A percentile compares a stretch with the other conserved stretches of the same genome.
These are phyloP conservation scores for Incumbomyces lentus DNA, from an alignment of 2,329 filamentous ascomycete genomes.

Conservation along the genomic window DNA sequence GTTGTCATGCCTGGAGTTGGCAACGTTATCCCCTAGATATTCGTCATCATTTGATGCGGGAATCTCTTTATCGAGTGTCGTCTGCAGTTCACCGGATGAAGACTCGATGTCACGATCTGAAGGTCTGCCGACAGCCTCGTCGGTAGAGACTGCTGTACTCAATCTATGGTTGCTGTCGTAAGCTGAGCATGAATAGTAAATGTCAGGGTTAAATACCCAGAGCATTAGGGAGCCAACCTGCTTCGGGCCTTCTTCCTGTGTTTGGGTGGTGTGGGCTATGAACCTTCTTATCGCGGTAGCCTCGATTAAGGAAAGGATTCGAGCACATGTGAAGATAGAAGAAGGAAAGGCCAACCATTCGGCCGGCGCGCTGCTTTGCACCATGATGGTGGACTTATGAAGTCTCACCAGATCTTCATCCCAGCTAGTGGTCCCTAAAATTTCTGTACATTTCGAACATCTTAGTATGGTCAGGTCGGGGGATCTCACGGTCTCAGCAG, in stretches of 20 bases:
- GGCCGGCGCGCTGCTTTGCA: background rate
- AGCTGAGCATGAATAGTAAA: slow-evolving; percentile 43
- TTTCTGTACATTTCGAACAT: background rate
- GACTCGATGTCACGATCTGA: background rate
- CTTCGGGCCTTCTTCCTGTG: background rate
- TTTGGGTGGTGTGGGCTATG: background rate
- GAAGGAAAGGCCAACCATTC: background rate
- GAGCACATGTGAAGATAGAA: slow-evolving; percentile 5
- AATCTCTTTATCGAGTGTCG: background rate
- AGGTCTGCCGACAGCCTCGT: background rate
- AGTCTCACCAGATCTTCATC: slow-evolving; percentile 5
- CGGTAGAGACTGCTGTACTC: background rate
- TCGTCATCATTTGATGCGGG: background rate
- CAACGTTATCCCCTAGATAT: background rate
- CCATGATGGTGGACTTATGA: slow-evolving; percentile 3
- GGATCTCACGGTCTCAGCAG: slow-evolving; percentile 2
- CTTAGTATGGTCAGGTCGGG: background rate
- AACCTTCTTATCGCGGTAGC: slow-evolving; percentile 4
- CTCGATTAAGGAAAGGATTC: slow-evolving; percentile 5
- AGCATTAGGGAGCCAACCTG: slow-evolving; percentile 21
- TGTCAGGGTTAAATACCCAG: slow-evolving; percentile 52
- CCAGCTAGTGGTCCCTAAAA: slow-evolving; percentile 4
- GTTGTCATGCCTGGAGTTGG: background rate
- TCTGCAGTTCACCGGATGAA: background rate
- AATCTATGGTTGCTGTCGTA: background rate